Percentiles rank a stretch among this genome's conserved stretches.
phyloP scores from a whole-genome alignment of 176 grass and related monocot species.

The Triticum turgidum region DNA sequence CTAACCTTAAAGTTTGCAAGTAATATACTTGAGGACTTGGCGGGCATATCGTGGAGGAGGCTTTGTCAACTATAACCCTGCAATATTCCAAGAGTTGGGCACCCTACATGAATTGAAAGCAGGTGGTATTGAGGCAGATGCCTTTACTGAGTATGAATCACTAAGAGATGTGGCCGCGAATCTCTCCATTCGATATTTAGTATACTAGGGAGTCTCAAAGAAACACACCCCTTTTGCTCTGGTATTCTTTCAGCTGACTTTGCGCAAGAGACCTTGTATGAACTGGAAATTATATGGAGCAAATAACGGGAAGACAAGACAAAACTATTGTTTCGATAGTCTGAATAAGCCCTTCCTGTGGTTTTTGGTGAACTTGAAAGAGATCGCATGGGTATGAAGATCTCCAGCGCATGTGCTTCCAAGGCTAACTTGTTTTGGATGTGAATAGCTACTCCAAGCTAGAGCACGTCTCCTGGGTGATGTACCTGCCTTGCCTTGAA shows the following conservation, averaged over 20 bases:
- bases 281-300: too few relatives aligned
- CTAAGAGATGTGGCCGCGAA: neutral
- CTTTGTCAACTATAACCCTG: too few relatives aligned
- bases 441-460: neutral
- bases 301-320: neutral
- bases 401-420: neutral
- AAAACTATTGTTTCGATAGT: neutral
- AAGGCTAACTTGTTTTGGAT: neutral
- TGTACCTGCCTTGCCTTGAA: constrained; percentile 10
- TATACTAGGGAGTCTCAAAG: neutral
- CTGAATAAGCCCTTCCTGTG: neutral
- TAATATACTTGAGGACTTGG: neutral
- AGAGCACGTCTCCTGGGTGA: neutral
- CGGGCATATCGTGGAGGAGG: neutral
- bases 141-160: neutral
- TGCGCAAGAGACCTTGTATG: too few relatives aligned
- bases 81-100: neutral
- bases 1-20: neutral
- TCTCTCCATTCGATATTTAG: neutral
- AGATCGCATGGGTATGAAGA: neutral
- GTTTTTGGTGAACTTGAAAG: neutral
- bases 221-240: neutral
- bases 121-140: neutral
- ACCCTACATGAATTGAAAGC: neutral
- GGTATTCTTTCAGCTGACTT: neutral